Evolutionary conservation across 2,329 filamentous ascomycete species (phyloP).

Genomic region (Botrytis cinerea): DNA sequence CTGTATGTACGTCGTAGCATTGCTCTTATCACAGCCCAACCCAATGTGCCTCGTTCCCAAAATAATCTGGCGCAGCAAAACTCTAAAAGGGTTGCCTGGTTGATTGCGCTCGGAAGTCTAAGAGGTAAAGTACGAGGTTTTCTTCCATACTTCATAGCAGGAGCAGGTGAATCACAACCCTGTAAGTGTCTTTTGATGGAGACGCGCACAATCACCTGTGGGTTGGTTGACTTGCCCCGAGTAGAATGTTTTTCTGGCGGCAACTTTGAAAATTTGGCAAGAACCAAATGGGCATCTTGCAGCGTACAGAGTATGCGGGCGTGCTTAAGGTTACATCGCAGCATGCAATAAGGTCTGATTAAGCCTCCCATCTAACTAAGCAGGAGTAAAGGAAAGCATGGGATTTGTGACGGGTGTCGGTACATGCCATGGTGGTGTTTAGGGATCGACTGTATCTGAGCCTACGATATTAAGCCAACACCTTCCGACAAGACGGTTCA

Average conservation of each 20-base stretch:
- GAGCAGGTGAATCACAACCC: not conserved
- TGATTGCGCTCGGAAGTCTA: constrained; percentile 2
- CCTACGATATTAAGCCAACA: not conserved
- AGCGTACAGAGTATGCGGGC: not conserved
- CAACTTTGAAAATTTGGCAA: not conserved
- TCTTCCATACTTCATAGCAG: not conserved
- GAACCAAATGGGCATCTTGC: not conserved
- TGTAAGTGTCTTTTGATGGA: not conserved
- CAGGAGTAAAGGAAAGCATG: not conserved
- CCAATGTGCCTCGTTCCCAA: not conserved
- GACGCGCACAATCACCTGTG: not conserved
- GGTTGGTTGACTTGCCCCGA: not conserved
- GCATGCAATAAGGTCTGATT: not conserved
- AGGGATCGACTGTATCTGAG: not conserved
- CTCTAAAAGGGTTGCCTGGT: not conserved
- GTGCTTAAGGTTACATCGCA: not conserved
- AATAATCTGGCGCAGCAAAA: not conserved
- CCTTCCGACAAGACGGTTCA: not conserved
- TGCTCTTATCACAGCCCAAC: not conserved
- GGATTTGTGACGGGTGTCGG: not conserved
- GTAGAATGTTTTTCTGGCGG: not conserved
- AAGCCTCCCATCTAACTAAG: not conserved
- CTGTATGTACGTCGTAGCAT: not conserved
- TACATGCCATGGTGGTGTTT: not conserved
- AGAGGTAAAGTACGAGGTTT: not conserved